phyloP scores from a whole-genome alignment of 2,329 filamentous ascomycete species.

The Colletotrichum melonis region DNA sequence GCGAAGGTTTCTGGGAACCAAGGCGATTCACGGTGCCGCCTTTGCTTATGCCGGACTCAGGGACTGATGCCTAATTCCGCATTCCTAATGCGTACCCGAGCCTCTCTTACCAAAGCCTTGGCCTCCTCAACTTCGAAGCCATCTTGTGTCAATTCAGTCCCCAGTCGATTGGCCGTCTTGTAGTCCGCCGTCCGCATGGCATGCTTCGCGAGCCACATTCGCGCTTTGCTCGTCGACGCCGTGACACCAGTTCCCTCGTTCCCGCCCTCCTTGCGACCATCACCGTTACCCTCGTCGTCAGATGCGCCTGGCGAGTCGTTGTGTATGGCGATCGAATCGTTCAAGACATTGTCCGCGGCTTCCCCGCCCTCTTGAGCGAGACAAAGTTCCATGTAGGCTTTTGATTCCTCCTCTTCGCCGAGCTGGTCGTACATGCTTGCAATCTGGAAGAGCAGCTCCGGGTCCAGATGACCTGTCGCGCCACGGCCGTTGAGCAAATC shows the following conservation, averaged over 20 bases:
- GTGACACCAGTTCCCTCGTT: conserved; percentile 83
- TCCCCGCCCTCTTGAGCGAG: conserved; percentile 86
- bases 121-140: conserved; percentile 97
- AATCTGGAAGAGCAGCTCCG: conserved; percentile 90
- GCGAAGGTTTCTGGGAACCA: not conserved
- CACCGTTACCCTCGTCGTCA: conserved; percentile 46
- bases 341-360: conserved; percentile 53
- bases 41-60: not conserved
- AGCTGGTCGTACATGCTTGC: conserved; percentile 88
- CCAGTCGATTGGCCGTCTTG: conserved; percentile 80
- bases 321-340: conserved; percentile 65
- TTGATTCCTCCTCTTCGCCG: conserved; percentile 81
- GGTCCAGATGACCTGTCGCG: conserved; percentile 76
- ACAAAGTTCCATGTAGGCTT: conserved; percentile 95
- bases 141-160: conserved; percentile 93
- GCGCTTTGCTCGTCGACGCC: conserved; percentile 88
- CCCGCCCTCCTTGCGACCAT: conserved; percentile 41
- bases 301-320: conserved; percentile 60
- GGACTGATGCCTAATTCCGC: conserved; percentile 39
- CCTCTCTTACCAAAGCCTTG: conserved; percentile 89
- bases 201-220: conserved; percentile 91
- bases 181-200: conserved; percentile 83
- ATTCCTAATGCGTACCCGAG: conserved; percentile 79
- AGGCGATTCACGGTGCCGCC: not conserved
- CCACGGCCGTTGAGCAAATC: conserved; percentile 60